Percentiles rank a stretch among this genome's conserved stretches.
Evolutionary conservation across 352 stramenopile species (phyloP).

Genomic region (Albugo laibachii): DNA sequence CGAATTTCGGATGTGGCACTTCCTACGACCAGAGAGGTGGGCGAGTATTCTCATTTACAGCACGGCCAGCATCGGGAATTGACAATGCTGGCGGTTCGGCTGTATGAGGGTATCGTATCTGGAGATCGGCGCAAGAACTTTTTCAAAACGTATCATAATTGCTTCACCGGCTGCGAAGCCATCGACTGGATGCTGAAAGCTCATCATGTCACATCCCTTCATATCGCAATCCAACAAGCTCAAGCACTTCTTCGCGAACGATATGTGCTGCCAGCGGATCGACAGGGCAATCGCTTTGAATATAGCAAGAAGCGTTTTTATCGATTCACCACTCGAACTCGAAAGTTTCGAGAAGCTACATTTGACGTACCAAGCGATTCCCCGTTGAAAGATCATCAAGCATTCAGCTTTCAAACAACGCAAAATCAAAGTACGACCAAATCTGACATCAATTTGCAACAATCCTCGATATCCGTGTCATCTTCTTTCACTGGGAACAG

Average conservation of each 20-base stretch:
- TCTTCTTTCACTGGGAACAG: no score
- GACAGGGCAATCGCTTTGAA: slow-evolving; percentile 56
- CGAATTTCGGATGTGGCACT: no score
- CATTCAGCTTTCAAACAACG: no score
- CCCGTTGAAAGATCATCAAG: no score
- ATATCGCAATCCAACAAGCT: slow-evolving; percentile 53
- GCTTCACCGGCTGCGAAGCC: slow-evolving; percentile 66
- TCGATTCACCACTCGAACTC: slow-evolving; percentile 55
- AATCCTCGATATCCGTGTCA: no score
- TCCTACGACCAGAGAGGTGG: no score
- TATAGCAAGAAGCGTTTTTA: slow-evolving; percentile 73
- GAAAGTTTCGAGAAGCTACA: slow-evolving; percentile 18
- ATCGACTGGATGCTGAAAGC: slow-evolving; percentile 77
- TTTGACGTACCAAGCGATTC: no score
- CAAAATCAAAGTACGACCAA: no score
- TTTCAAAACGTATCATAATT: slow-evolving; percentile 70
- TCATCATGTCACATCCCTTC: slow-evolving; percentile 69
- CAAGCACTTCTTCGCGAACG: slow-evolving; percentile 37
- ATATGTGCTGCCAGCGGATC: slow-evolving; percentile 68
- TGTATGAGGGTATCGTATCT: slow-evolving; percentile 64
- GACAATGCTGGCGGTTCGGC: slow-evolving; percentile 39
- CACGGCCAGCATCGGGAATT: slow-evolving; percentile 48
- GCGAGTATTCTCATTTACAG: neutral
- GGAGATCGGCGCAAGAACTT: slow-evolving; percentile 47
- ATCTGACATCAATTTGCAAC: slow-evolving; percentile 10